A percentile compares a stretch with the other conserved stretches of the same genome.
Evolutionary conservation across 1,139 yeast genomes (phyloP).

Genomic region (Hansenula lynferdii): DNA sequence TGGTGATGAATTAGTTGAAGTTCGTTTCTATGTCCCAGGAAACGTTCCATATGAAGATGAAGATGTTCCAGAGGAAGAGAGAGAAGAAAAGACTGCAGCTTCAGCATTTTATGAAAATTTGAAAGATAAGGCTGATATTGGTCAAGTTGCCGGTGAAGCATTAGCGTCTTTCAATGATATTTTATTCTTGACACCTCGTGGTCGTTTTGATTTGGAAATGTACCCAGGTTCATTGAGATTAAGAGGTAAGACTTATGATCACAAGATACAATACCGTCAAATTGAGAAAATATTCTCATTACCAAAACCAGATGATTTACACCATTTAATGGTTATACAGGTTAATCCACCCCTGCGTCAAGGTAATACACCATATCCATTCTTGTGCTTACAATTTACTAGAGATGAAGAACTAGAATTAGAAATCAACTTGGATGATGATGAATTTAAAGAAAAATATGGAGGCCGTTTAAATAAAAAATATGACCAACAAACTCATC

Average conservation of each 20-base stretch:
- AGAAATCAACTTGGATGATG: constrained; percentile 81
- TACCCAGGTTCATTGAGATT: constrained; percentile 83
- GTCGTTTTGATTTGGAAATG: constrained; percentile 96
- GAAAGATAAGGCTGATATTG: constrained; percentile 94
- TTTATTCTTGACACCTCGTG: constrained; percentile 93
- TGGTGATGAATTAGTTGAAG: constrained; percentile 94
- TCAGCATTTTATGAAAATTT: constrained; percentile 83
- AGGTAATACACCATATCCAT: constrained; percentile 96
- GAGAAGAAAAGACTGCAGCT: constrained; percentile 71
- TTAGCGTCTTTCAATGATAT: constrained; percentile 91
- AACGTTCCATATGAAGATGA: constrained; percentile 44
- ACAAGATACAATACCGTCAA: constrained; percentile 87
- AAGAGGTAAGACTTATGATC: constrained; percentile 97
- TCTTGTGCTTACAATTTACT: constrained; percentile 82
- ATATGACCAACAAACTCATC: constrained; percentile 80
- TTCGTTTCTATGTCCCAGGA: constrained; percentile 92
- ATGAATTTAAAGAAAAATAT: constrained; percentile 72
- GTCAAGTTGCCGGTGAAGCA: constrained; percentile 95
- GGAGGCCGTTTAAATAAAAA: constrained; percentile 70
- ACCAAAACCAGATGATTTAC: constrained; percentile 93
- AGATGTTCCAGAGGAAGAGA: constrained; percentile 35
- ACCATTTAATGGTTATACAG: constrained; percentile 81
- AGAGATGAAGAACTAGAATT: constrained; percentile 90
- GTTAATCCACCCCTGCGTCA: constrained; percentile 92
- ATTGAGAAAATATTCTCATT: constrained; percentile 86